phyloP scores from a whole-genome alignment of 345 rosid species.

The Syzygium aromaticum region DNA sequence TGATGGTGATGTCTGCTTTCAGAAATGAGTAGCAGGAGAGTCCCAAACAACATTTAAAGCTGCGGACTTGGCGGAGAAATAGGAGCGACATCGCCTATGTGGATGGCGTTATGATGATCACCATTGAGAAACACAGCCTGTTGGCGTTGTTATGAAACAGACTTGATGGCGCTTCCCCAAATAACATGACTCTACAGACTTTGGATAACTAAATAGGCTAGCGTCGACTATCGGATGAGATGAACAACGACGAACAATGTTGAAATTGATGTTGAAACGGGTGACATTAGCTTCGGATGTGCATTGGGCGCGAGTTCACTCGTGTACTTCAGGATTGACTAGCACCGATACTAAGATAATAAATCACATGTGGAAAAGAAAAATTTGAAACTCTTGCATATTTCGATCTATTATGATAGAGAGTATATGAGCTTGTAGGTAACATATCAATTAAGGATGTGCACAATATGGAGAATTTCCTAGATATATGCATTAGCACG shows the following conservation, averaged over 20 bases:
- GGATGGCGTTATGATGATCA: too few relatives aligned
- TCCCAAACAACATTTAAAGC: background rate
- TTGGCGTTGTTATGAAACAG: background rate
- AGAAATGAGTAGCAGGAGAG: background rate
- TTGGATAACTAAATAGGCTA: background rate
- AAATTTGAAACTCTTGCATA: background rate
- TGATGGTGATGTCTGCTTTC: background rate
- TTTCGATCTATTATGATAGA: background rate
- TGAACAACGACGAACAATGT: background rate
- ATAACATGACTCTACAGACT: background rate
- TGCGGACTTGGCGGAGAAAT: background rate
- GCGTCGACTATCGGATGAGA: background rate
- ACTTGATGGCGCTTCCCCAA: background rate
- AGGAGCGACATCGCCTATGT: too few relatives aligned
- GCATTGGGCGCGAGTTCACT: fast-evolving
- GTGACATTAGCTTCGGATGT: background rate
- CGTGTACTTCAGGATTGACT: background rate
- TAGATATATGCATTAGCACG: background rate
- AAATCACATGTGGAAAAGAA: background rate
- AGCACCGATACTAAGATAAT: background rate
- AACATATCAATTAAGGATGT: background rate
- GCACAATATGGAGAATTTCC: background rate
- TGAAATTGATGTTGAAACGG: background rate
- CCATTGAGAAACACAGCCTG: too few relatives aligned
- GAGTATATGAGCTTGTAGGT: fast-evolving